A percentile compares a stretch with the other conserved stretches of the same genome.
These are phyloP conservation scores for Breynia disticha DNA, from an alignment of 441 rosid genomes.

Conservation along the genomic window DNA sequence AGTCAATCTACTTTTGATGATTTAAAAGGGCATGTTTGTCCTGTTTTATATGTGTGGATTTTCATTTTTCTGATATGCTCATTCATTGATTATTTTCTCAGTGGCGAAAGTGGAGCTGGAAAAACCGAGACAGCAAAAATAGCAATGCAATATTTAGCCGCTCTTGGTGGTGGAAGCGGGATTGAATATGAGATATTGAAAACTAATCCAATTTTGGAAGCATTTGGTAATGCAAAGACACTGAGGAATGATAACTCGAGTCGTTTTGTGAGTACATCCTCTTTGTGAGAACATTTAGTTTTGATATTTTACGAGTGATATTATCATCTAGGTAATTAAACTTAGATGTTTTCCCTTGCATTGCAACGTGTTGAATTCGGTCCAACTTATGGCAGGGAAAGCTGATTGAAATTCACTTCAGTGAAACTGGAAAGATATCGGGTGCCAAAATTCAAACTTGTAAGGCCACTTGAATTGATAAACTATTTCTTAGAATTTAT, in stretches of 20 bases:
- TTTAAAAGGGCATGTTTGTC: no score
- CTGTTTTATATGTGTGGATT: background rate
- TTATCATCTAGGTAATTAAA: background rate
- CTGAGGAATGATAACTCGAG: conserved; percentile 94
- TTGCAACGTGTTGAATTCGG: conserved; percentile 16
- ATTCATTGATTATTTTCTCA: conserved; percentile 30
- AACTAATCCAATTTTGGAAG: conserved; percentile 96
- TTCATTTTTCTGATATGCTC: conserved; percentile 7
- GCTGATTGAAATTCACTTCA: conserved; percentile 91
- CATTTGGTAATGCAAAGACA: conserved; percentile 98
- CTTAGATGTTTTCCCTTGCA: conserved; percentile 3
- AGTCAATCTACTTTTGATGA: no score
- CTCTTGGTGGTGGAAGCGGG: conserved; percentile 99
- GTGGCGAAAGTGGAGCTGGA: conserved; percentile 99
- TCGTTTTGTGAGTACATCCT: conserved; percentile 77
- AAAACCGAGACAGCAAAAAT: conserved; percentile 99
- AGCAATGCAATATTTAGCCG: conserved; percentile 99
- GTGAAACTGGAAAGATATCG: conserved; percentile 94
- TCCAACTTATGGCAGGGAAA: conserved; percentile 60
- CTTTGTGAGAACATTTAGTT: conserved; percentile 5
- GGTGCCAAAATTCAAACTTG: conserved; percentile 98
- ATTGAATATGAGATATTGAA: conserved; percentile 94
- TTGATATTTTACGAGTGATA: background rate
- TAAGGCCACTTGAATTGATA: conserved; percentile 35
- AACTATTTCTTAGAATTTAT: conserved; percentile 6